Evolutionary conservation across 768 basidiomycete genomes (phyloP).

Genomic region (Tylopilus cervinicoccineus): DNA sequence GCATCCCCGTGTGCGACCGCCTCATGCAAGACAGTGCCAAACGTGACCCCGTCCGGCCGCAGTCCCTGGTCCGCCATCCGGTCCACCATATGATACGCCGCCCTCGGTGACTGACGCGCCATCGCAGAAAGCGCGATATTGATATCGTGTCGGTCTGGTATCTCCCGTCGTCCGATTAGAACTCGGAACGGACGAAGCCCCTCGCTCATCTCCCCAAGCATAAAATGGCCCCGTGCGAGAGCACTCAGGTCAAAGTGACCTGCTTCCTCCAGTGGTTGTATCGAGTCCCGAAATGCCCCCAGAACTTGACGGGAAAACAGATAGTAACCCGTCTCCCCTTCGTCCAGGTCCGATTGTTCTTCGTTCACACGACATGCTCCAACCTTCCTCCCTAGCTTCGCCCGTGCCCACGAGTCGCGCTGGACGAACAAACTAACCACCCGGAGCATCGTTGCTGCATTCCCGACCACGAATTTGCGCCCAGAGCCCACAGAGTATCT

Average conservation of each 20-base stretch:
- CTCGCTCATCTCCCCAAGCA: constrained; percentile 44
- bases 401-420: constrained; percentile 20
- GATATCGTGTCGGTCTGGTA: constrained; percentile 61
- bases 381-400: constrained; percentile 8
- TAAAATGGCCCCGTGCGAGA: constrained; percentile 58
- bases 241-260: constrained; percentile 52
- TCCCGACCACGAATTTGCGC: constrained; percentile 38
- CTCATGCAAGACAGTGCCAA: constrained; percentile 59
- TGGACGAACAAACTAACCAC: constrained; percentile 41
- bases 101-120: constrained; percentile 44
- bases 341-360: background rate
- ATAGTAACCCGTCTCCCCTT: constrained; percentile 14
- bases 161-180: constrained; percentile 44
- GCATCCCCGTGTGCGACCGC: constrained; percentile 45
- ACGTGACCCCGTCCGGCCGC: constrained; percentile 49
- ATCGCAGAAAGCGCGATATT: constrained; percentile 59
- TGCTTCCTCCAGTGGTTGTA: constrained; percentile 45
- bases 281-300: constrained; percentile 37
- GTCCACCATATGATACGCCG: constrained; percentile 45
- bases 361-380: background rate
- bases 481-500: constrained; percentile 45
- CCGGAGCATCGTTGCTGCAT: constrained; percentile 39
- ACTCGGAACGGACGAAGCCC: constrained; percentile 47
- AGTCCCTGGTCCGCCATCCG: constrained; percentile 48
- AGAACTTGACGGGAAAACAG: constrained; percentile 46